Evolutionary conservation across 163 green algal species (phyloP).

Genomic region (Scenedesmus sp.): DNA sequence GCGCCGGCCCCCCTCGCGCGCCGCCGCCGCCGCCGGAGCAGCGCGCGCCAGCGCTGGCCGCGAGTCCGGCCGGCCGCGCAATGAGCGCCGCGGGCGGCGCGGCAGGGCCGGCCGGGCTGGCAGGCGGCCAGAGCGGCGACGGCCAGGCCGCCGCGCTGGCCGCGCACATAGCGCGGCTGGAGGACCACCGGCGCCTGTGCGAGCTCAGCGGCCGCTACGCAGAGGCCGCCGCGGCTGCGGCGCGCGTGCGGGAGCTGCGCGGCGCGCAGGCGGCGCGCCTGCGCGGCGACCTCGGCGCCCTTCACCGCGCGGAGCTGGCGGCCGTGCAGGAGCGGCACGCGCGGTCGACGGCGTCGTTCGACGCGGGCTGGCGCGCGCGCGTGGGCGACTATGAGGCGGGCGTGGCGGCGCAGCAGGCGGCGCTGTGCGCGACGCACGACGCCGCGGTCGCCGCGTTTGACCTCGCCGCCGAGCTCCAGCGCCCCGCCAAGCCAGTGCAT

Average conservation of each 20-base stretch:
- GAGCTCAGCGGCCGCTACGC: slow-evolving; percentile 34
- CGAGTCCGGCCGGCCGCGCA: background rate
- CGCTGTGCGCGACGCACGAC: slow-evolving; percentile 25
- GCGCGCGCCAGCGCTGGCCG: background rate
- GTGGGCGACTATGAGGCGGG: slow-evolving; percentile 19
- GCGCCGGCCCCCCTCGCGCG: no score
- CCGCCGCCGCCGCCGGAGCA: no score
- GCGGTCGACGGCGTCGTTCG: slow-evolving; percentile 27
- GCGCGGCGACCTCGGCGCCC: background rate
- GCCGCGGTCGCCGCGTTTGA: slow-evolving; percentile 21
- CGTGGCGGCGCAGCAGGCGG: slow-evolving; percentile 27
- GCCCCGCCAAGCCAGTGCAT: slow-evolving; percentile 20
- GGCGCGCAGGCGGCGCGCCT: slow-evolving; percentile 23
- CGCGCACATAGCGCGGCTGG: slow-evolving; percentile 19
- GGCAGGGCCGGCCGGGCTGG: no score
- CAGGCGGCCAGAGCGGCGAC: no score
- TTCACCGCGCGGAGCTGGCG: slow-evolving; percentile 6
- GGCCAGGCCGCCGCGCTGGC: no score
- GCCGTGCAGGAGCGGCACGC: slow-evolving; percentile 17
- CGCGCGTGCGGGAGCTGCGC: slow-evolving; percentile 18
- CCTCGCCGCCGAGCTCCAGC: slow-evolving; percentile 9
- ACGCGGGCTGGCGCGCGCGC: slow-evolving; percentile 7
- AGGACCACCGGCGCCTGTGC: slow-evolving; percentile 39
- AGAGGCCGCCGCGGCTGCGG: slow-evolving; percentile 20
- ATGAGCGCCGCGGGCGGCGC: background rate